Conservation (phyloP, 768 basidiomycete species). For the Rhodosporidiobolus odoratus region DNA sequence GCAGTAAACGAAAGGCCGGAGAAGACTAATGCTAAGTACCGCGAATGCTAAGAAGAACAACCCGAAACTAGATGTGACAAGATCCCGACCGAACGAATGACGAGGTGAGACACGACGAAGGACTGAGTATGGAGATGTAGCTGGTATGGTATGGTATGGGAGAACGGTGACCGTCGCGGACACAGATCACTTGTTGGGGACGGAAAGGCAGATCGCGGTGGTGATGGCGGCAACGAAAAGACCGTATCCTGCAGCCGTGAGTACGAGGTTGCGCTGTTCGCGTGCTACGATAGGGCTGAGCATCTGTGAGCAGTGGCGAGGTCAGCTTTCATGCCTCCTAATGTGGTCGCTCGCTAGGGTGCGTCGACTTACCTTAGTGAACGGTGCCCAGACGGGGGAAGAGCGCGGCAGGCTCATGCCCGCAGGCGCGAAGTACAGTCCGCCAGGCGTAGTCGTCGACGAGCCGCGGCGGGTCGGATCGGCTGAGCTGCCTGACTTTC, state of each 20-base stretch:
- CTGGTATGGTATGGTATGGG: background rate
- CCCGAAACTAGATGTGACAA: no score
- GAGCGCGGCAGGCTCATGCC: constrained; percentile 4
- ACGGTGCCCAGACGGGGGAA: constrained; percentile 14
- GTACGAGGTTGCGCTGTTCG: constrained; percentile 23
- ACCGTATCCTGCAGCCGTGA: constrained; percentile 15
- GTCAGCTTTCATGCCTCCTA: no score
- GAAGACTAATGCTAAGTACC: no score
- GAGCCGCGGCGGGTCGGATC: constrained; percentile 8
- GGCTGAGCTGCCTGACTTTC: background rate
- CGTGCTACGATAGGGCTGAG: constrained; percentile 20
- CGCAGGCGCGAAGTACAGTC: constrained; percentile 34
- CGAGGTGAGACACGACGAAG: no score
- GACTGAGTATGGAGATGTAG: no score
- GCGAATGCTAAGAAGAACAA: no score
- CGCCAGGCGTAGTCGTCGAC: constrained; percentile 18
- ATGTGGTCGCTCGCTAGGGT: no score
- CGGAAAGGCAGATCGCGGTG: constrained; percentile 14
- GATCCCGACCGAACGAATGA: no score
- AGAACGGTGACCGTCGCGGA: background rate
- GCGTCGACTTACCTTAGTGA: constrained; percentile 6
- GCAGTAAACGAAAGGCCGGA: no score
- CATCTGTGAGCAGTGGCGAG: no score
- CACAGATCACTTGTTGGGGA: constrained; percentile 10
- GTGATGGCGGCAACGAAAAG: constrained; percentile 13